phyloP scores from a whole-genome alignment of 2,329 filamentous ascomycete species.

The Aspergillus sp. region DNA sequence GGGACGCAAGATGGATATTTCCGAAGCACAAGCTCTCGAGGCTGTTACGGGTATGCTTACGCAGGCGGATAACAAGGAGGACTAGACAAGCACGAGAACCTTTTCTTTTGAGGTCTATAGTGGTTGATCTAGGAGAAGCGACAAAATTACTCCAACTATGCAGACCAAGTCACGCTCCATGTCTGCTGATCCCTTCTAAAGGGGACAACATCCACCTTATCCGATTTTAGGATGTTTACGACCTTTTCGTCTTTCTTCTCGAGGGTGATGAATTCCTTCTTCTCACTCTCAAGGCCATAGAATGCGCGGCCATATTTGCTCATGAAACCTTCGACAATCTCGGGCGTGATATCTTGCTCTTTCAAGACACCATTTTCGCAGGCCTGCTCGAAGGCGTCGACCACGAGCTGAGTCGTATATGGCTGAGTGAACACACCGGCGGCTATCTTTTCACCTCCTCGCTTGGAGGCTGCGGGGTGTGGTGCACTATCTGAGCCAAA shows the following conservation, averaged over 20 bases:
- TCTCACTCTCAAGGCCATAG: conserved; percentile 54
- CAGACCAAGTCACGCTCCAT: conserved; percentile 36
- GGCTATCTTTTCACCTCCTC: conserved; percentile 51
- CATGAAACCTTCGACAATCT: conserved; percentile 59
- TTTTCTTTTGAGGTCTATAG: neutral
- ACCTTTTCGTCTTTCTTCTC: conserved; percentile 58
- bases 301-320: conserved; percentile 58
- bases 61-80: conserved; percentile 22
- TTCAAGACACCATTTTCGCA: conserved; percentile 54
- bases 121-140: neutral
- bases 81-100: conserved; percentile 4
- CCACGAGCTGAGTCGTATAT: conserved; percentile 57
- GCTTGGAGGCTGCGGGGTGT: conserved; percentile 58
- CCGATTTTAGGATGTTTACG: conserved; percentile 53
- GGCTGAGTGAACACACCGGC: conserved; percentile 65
- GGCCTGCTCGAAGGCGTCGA: conserved; percentile 59
- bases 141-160: conserved; percentile 8
- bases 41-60: conserved; percentile 38
- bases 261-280: conserved; percentile 55
- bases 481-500: conserved; percentile 74
- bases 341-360: conserved; percentile 55
- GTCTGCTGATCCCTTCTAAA: conserved; percentile 63
- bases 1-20: conserved; percentile 40
- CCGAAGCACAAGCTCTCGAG: conserved; percentile 45
- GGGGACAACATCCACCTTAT: conserved; percentile 63